Conservation (phyloP, 1,284 basidiomycete genomes). For the Melampsora larici-populina region DNA sequence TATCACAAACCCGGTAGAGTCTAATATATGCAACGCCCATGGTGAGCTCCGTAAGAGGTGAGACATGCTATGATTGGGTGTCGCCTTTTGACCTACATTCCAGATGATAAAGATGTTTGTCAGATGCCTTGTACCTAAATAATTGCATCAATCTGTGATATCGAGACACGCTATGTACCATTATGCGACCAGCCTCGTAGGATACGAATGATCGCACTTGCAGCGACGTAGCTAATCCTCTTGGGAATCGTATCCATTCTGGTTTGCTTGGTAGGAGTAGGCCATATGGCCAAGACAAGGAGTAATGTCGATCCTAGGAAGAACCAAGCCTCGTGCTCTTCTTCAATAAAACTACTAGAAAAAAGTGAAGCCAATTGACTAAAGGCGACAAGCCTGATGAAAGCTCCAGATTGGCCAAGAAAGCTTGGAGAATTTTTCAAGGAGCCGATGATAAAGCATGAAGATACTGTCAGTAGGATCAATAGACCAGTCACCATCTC, state of each 20-base stretch:
- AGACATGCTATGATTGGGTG: neutral
- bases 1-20: constrained; percentile 10
- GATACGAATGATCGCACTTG: constrained; percentile 34
- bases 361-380: constrained; percentile 44
- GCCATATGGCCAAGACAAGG: neutral
- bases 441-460: neutral
- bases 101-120: neutral
- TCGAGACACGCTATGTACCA: constrained; percentile 26
- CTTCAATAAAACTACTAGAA: constrained; percentile 48
- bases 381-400: neutral
- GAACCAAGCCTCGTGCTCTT: constrained; percentile 48
- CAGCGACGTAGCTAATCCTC: neutral
- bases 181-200: constrained; percentile 47
- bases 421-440: neutral
- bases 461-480: constrained; percentile 7
- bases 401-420: constrained; percentile 12
- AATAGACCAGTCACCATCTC: constrained; percentile 32
- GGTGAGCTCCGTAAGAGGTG: constrained; percentile 2
- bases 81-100: constrained; percentile 35
- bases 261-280: neutral
- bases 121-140: neutral
- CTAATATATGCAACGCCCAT: constrained; percentile 25
- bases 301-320: constrained; percentile 42
- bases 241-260: neutral
- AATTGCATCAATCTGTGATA: neutral